Evolutionary conservation across 1,284 basidiomycete species (phyloP), one percentile per base, ranked within the genome.

Genomic region (Ustilago sp.): DNA sequence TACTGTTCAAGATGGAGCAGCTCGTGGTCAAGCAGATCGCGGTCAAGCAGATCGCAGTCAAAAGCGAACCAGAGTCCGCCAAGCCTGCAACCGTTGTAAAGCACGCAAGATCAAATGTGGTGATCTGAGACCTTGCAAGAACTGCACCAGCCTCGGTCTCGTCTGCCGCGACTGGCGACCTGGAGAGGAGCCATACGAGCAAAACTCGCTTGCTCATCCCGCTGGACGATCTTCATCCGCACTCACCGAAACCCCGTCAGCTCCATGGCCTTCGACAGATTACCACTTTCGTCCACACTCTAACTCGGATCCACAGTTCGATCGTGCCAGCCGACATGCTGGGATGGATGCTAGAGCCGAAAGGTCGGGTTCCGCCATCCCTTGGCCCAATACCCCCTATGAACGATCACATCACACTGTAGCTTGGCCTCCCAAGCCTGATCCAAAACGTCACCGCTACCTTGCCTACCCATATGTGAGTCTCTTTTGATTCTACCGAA

Each of bases 81-180:
- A 77, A 54, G 75, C 75, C 2, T 77, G 75, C 68, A 77, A 77
- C 23, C 71, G 75, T n/a, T 77, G 75, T 62, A 77, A 77, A 59
- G 70, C 75, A 17, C 66, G 75, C 43, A 77, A 77, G 62, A 77
- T 77, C 63, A 77, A 77, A 45, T 77, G 75, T 41, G 75, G 75
- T 35, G 71, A 77, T 34, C 61, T 74, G 6, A 56, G 75, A 61
- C 75, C 75, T 3, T 77, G 75, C 71, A 69, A 74, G 55, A 73
- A 77, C 28, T 77, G 75, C 64, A 77, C 75, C 51, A 63, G 60
- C 11, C 62, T 74, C 54, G 75, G 75, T 12, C 57, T 77, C 17
- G 65, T 63, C 36, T 77, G 75, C 23, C 59, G 67, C 11, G 75
- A 77, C 50, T 77, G 75, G 75, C 67, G 75, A 31, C 75, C 75